Conservation (phyloP, 352 stramenopile genomes). For the Pythium dissotocum region DNA sequence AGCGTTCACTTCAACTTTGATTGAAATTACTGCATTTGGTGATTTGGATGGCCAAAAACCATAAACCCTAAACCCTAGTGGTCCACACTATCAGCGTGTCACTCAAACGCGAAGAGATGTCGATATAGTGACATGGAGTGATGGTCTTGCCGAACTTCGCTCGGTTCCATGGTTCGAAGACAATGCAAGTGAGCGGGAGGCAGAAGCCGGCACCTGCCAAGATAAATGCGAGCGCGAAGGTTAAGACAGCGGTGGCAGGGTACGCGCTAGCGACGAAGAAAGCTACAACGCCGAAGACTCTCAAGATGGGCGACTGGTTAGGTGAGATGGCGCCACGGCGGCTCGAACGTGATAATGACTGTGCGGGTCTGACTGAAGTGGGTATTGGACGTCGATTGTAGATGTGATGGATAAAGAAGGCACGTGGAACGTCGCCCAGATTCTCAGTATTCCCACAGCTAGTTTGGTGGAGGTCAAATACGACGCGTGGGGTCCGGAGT, state of each 20-base stretch:
- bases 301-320: not conserved
- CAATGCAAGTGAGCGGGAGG: not conserved
- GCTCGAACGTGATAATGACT: not conserved
- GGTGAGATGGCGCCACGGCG: not conserved
- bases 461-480: slow-evolving; percentile 63
- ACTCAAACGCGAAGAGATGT: not conserved
- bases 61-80: not conserved
- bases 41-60: not conserved
- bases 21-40: not conserved
- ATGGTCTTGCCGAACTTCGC: too few species aligned
- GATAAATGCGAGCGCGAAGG: not conserved
- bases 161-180: not conserved
- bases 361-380: not conserved
- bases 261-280: not conserved
- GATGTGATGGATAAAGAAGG: slow-evolving; percentile 65
- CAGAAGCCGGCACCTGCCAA: not conserved
- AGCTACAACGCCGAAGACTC: not conserved
- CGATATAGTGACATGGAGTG: not conserved
- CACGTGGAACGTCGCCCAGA: slow-evolving; percentile 72
- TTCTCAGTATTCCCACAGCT: slow-evolving; percentile 27
- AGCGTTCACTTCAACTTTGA: not conserved
- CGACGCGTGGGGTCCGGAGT: slow-evolving; percentile 60
- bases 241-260: not conserved
- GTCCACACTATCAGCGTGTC: not conserved
- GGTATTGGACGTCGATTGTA: slow-evolving; percentile 9